Evolutionary conservation across 768 basidiomycete genomes (phyloP).

Genomic region (Cubamyces sp.): DNA sequence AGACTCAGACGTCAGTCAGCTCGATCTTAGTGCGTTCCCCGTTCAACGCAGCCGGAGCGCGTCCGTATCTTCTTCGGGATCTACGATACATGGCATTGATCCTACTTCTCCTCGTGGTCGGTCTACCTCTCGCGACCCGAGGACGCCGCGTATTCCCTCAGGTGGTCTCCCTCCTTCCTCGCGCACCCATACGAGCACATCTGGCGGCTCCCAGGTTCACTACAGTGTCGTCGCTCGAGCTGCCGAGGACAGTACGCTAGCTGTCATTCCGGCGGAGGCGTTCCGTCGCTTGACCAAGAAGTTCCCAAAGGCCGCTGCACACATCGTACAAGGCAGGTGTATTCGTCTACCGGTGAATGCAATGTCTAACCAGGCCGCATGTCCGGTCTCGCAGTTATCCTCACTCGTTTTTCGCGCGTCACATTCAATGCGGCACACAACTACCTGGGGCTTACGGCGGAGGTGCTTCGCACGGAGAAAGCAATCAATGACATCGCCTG

Average conservation of each 20-base stretch:
- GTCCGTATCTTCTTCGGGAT: constrained; percentile 69
- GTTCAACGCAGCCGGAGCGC: constrained; percentile 46
- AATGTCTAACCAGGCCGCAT: constrained; percentile 9
- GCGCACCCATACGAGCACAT: constrained; percentile 2
- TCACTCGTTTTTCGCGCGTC: constrained; percentile 95
- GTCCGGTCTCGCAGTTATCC: constrained; percentile 59
- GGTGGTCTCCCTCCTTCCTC: constrained; percentile 3
- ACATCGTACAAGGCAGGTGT: constrained; percentile 84
- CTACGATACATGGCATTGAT: constrained; percentile 62
- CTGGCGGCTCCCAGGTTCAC: constrained; percentile 40
- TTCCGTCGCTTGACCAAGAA: constrained; percentile 94
- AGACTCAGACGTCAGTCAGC: constrained; percentile 67
- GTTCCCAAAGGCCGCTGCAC: constrained; percentile 95
- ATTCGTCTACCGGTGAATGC: not conserved
- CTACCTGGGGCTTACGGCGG: constrained; percentile 92
- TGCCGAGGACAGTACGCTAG: constrained; percentile 90
- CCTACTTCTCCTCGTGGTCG: constrained; percentile 32
- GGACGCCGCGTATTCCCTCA: constrained; percentile 14
- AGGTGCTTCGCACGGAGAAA: constrained; percentile 95
- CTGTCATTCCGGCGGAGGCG: constrained; percentile 98
- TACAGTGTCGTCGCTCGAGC: constrained; percentile 90
- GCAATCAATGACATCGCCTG: constrained; percentile 97
- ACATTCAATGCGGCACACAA: constrained; percentile 98
- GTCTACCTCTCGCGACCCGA: constrained; percentile 19
- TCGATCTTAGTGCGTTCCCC: constrained; percentile 47